Base-by-base conservation (phyloP, 2,329 filamentous ascomycete species). In the Periconia sp. region DNA sequence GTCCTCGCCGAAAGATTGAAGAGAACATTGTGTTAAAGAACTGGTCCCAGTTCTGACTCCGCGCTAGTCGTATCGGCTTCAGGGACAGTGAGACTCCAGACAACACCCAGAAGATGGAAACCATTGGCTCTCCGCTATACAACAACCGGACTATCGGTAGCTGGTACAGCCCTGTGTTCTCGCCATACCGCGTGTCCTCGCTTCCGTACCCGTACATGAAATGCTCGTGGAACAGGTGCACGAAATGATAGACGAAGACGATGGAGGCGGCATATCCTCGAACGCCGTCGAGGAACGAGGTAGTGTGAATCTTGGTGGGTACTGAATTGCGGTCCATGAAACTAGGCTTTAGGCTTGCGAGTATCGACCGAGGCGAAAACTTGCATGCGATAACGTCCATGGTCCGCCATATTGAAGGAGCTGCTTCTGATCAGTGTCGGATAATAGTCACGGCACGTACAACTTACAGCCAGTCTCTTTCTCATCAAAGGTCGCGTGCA, bases 241-340 rank as follows among this genome's bases (percentile, higher is more conserved):
- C 86, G 82, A 51, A 57, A 40, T 83, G 79, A 57, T 76, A 76
- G 59, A 85, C 48, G 48, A 56, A 86, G 13, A 87, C 84, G 31
- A 86, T 64, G 16, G 86, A 73, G 1, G 83, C 79, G 1, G 83
- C 82, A 43, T 85, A 82, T 5, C 84, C 84, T 53, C 84, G 73
- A 11, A 86, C 69, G 11, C 83, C 84, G 52, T 86, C 83, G 16
- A 83, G 42, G 40, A 31, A 39, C 10, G 37, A 18, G 5, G 46
- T 49, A 7, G 41, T 34, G n/a, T 42, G 41, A n/a, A 29, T n/a
- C 18, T 44, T 44, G 19, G 21, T 4, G 8, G 41, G 21, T 21
- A 33, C 39, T 3, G 28, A 3, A 16, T 19, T 34, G 12, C 24
- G 35, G 21, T 28, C 26, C 5, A 44, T 17, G 28, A 44, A 43